Percentiles rank a stretch among this genome's conserved stretches.
Evolutionary conservation across 2,329 filamentous ascomycete genomes (phyloP).

Genomic region (Thielaviopsis cerberus): DNA sequence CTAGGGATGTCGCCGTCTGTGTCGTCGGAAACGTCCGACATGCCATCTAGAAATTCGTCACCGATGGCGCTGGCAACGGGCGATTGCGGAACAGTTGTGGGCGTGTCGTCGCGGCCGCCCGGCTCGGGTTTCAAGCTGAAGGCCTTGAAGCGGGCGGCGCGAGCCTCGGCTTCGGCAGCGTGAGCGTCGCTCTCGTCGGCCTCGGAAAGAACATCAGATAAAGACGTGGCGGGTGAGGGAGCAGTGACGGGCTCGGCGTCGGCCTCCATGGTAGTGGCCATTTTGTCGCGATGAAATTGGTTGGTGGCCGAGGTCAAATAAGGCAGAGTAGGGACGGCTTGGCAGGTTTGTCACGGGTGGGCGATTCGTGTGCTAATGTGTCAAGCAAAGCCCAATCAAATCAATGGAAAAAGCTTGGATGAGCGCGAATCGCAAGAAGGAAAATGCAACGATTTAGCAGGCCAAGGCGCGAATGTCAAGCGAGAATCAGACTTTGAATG

Average conservation of each 20-base stretch:
- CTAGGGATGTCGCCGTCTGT: constrained; percentile 70
- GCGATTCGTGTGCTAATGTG: too few species aligned
- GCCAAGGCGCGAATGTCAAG: background rate
- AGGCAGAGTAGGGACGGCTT: too few species aligned
- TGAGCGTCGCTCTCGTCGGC: constrained; percentile 19
- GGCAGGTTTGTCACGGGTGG: too few species aligned
- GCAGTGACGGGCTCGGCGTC: constrained; percentile 1
- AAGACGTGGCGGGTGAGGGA: background rate
- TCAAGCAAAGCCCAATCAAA: background rate
- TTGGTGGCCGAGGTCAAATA: too few species aligned
- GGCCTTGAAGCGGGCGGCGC: constrained; percentile 21
- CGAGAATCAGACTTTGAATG: background rate
- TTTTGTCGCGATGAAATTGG: background rate
- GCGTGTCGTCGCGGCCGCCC: constrained; percentile 24
- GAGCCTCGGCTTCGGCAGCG: constrained; percentile 11
- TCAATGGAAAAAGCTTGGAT: background rate
- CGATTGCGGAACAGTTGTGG: constrained; percentile 23
- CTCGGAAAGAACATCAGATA: constrained; percentile 15
- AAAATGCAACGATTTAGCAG: background rate
- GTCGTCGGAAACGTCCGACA: constrained; percentile 70
- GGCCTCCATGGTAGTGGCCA: constrained; percentile 4
- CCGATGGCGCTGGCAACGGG: constrained; percentile 16
- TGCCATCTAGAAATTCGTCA: constrained; percentile 34
- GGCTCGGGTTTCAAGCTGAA: constrained; percentile 28
- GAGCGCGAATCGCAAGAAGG: background rate